phyloP scores from a whole-genome alignment of 495 filamentous ascomycete species.

The Tirmania nivea region DNA sequence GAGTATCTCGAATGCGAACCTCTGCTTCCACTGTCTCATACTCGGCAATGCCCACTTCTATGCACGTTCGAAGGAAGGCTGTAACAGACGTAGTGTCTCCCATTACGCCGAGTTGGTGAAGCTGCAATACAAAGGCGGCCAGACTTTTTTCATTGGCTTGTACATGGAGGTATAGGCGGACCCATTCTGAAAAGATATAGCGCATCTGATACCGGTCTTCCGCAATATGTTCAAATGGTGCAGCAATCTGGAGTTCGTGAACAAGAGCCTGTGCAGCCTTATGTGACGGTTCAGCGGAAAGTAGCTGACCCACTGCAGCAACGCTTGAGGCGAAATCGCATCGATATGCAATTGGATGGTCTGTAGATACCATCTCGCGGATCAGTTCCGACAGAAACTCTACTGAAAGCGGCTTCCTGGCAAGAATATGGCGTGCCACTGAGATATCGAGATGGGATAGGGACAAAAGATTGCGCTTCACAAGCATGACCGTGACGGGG shows the following conservation, averaged over 20 bases:
- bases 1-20: background rate
- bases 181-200: constrained; percentile 90
- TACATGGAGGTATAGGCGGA: constrained; percentile 53
- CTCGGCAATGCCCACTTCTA: constrained; percentile 54
- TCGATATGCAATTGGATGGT: constrained; percentile 51
- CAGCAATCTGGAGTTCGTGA: constrained; percentile 43
- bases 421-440: constrained; percentile 44
- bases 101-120: constrained; percentile 51
- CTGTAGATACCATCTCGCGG: constrained; percentile 53
- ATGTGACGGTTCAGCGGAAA: constrained; percentile 46
- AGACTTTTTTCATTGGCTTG: constrained; percentile 47
- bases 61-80: constrained; percentile 56
- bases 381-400: constrained; percentile 56
- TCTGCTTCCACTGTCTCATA: constrained; percentile 31
- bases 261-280: constrained; percentile 44
- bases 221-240: constrained; percentile 26
- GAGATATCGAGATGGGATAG: constrained; percentile 59
- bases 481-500: constrained; percentile 50
- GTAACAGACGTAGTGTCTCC: constrained; percentile 48
- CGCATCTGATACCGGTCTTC: constrained; percentile 58
- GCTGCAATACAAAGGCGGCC: constrained; percentile 61
- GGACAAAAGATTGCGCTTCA: constrained; percentile 53
- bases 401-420: constrained; percentile 44
- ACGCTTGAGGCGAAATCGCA: constrained; percentile 70
- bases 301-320: constrained; percentile 64